These are phyloP conservation scores for Paraphaeosphaeria sporulosa DNA, from an alignment of 2,329 filamentous ascomycete genomes.

Conservation along the genomic window DNA sequence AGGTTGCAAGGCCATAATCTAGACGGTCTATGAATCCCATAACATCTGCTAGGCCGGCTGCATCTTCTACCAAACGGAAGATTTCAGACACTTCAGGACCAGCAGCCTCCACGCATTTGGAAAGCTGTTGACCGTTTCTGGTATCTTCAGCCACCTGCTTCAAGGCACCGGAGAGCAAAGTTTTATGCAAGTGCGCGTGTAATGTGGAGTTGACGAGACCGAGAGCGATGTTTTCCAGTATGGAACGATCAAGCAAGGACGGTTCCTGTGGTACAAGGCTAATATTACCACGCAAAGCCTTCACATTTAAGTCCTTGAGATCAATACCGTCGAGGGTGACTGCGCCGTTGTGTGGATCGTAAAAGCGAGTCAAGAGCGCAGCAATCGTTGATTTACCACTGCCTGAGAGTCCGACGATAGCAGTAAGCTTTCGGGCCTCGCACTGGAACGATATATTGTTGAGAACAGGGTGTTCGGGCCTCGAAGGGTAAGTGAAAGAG, in stretches of 20 bases:
- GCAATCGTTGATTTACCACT: constrained; percentile 54
- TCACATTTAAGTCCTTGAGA: constrained; percentile 48
- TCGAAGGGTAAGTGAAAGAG: constrained; percentile 52
- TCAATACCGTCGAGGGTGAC: constrained; percentile 63
- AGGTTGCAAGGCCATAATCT: constrained; percentile 57
- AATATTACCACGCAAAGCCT: constrained; percentile 46
- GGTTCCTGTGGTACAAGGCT: constrained; percentile 61
- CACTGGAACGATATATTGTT: constrained; percentile 47
- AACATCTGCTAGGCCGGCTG: constrained; percentile 67
- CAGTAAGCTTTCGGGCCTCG: constrained; percentile 50
- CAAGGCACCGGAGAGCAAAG: constrained; percentile 60
- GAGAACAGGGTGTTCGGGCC: constrained; percentile 50
- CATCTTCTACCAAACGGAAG: constrained; percentile 57
- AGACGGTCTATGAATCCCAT: constrained; percentile 62
- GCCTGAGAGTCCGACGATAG: constrained; percentile 53
- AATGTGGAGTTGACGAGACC: constrained; percentile 55
- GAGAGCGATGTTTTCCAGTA: constrained; percentile 63
- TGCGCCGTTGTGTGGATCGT: constrained; percentile 61
- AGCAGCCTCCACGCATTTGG: constrained; percentile 51
- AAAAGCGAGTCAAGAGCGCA: constrained; percentile 48
- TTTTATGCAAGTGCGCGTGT: constrained; percentile 51
- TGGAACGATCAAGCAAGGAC: constrained; percentile 59
- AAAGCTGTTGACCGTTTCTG: constrained; percentile 59
- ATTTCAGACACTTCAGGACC: constrained; percentile 60
- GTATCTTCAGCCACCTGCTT: constrained; percentile 61